Evolutionary conservation across 208 protist species (phyloP).

Genomic region (Naegleria lovaniensis): DNA sequence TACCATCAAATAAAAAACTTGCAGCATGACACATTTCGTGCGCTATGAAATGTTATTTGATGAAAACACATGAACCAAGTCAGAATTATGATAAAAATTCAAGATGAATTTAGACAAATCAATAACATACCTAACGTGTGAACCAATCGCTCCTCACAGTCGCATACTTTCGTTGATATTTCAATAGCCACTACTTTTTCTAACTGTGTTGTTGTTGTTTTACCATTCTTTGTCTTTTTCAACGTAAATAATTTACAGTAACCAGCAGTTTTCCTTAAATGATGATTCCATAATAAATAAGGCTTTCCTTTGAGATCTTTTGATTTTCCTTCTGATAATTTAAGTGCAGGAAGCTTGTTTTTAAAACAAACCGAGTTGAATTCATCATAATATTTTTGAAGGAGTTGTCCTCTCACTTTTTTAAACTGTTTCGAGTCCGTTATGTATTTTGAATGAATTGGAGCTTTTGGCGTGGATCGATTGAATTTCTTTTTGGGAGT

Average conservation of each 20-base stretch:
- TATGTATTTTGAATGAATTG: not conserved
- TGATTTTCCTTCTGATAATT: not conserved
- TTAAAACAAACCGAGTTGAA: not conserved
- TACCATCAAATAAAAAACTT: not conserved
- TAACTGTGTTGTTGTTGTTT: no score
- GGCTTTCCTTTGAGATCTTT: not conserved
- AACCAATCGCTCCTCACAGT: not conserved
- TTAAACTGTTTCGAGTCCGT: not conserved
- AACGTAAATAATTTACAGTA: not conserved
- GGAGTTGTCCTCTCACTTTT: not conserved
- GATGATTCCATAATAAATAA: not conserved
- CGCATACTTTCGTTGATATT: not conserved
- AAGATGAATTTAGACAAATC: no score
- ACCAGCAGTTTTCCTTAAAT: not conserved
- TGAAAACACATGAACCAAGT: no score
- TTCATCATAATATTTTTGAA: constrained; percentile 1
- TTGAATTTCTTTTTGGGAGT: not conserved
- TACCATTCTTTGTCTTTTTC: not conserved
- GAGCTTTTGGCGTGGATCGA: not conserved
- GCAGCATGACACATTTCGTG: constrained; percentile 26
- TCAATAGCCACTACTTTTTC: not conserved
- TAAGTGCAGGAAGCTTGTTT: not conserved
- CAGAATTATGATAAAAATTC: no score
- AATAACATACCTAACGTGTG: not conserved
- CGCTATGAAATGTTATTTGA: no score